Conservation (phyloP, 1,284 basidiomycete genomes). For the Stygiomarasmius scandens region DNA sequence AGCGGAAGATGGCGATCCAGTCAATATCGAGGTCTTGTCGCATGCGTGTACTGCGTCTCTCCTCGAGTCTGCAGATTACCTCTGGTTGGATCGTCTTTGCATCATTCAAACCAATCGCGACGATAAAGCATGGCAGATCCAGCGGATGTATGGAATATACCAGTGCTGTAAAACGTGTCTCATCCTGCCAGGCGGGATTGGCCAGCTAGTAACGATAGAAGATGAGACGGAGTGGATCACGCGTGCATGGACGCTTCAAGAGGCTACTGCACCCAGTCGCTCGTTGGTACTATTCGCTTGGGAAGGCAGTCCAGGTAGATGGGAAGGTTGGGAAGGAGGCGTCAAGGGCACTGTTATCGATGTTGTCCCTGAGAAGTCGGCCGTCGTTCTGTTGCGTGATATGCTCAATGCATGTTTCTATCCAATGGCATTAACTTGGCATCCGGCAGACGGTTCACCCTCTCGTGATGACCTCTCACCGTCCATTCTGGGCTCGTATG, state of each 20-base stretch:
- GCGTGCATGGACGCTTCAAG: not conserved
- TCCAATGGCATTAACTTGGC: too few species aligned
- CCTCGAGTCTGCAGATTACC: not conserved
- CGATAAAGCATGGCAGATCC: not conserved
- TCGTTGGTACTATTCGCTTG: not conserved
- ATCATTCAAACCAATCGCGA: not conserved
- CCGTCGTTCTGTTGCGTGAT: not conserved
- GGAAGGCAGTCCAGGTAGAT: too few species aligned
- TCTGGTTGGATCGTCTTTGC: not conserved
- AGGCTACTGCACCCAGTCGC: not conserved
- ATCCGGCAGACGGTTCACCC: too few species aligned
- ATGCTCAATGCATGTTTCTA: not conserved
- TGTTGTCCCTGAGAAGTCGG: not conserved
- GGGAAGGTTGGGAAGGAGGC: not conserved
- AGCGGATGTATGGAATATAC: not conserved
- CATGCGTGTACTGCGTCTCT: not conserved
- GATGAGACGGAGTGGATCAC: not conserved
- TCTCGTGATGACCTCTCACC: too few species aligned
- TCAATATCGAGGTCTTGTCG: not conserved
- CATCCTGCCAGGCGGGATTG: not conserved
- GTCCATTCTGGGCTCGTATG: too few species aligned
- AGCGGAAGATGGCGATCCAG: not conserved
- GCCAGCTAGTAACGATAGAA: not conserved
- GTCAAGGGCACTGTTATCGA: not conserved
- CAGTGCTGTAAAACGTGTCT: not conserved